Percentiles rank a stretch among this genome's conserved stretches.
These are phyloP conservation scores for Pterulicium gracile DNA, from an alignment of 1,284 basidiomycete species.

Conservation along the genomic window DNA sequence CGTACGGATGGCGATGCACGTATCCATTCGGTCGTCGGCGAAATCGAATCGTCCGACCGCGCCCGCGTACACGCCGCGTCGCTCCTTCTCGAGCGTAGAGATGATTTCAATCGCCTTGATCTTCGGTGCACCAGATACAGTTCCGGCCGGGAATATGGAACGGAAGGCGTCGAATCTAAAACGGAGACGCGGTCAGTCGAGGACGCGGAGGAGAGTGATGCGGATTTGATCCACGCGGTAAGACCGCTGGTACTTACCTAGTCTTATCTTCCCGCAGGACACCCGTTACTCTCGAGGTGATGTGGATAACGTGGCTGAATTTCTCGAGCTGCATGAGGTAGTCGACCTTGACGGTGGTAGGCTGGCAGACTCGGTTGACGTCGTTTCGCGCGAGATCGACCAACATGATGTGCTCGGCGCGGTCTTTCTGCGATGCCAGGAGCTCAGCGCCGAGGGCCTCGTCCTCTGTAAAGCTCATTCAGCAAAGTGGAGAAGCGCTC, in stretches of 20 bases:
- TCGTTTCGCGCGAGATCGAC: constrained; percentile 99
- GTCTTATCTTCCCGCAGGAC: constrained; percentile 74
- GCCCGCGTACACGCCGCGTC: constrained; percentile 92
- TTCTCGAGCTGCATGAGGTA: constrained; percentile 91
- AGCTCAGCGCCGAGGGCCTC: constrained; percentile 66
- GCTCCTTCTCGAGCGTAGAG: constrained; percentile 79
- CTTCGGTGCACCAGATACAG: constrained; percentile 98
- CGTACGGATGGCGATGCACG: constrained; percentile 97
- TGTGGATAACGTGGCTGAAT: constrained; percentile 97
- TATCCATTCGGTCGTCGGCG: constrained; percentile 91
- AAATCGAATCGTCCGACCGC: constrained; percentile 98
- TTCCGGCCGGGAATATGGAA: constrained; percentile 98
- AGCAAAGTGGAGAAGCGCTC: constrained; percentile 6
- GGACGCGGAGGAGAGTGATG: constrained; percentile 5
- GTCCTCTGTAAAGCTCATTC: constrained; percentile 61
- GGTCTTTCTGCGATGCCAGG: constrained; percentile 83
- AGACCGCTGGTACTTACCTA: constrained; percentile 36
- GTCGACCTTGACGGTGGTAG: constrained; percentile 93
- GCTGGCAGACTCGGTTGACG: constrained; percentile 94
- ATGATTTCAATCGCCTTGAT: constrained; percentile 97
- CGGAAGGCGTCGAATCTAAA: constrained; percentile 94
- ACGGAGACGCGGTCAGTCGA: not conserved
- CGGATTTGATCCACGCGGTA: not conserved
- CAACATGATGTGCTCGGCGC: constrained; percentile 98
- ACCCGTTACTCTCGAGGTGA: constrained; percentile 94